Base-by-base conservation (phyloP, 2,329 filamentous ascomycete species). In the Knufia fluminis region DNA sequence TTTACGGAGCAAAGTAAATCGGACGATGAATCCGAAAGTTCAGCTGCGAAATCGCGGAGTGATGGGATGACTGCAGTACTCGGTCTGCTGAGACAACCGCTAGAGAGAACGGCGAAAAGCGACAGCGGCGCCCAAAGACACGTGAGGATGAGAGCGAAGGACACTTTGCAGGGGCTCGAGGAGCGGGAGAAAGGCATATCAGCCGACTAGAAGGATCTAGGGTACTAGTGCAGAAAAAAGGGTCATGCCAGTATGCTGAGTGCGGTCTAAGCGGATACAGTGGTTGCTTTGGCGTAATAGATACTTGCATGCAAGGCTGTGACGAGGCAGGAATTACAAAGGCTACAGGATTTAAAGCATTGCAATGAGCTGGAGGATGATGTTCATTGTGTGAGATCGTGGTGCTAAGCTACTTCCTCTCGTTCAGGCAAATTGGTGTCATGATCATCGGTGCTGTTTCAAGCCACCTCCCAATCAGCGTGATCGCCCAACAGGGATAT, bases 381-480 rank as follows among this genome's bases (percentile, higher is more conserved):
- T n/a, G 23, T 16, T n/a, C 24, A 28, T 45, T 31, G 42, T 22
- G 23, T 12, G 26, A 33, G 42, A 33, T 45, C 24, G 20, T 33
- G 16, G 20, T 45, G 42, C 42, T 32, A 33, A 26, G 26, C 42
- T 45, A 20, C n/a, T 20, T 45, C 12, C 22, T 33, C 17, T 31
- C 8, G 26, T 31, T 26, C n/a, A 45, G 12, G 24, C 42, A 33
- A 33, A 33, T 28, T 32, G 16, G 10, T 26, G 4, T 46, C 44
- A 24, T 39, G 56, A 48, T 58, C 54, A 52, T 58, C 52, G 36
- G 53, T 53, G 54, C 54, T 55, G 40, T 56, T 50, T 54, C 52
- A 57, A 52, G 55, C 53, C 52, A 57, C 53, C 55, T 58, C 54
- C 52, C 54, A 43, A 56, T 52, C 49, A 35, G 16, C 52, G 52